Evolutionary conservation across 2,329 filamentous ascomycete species (phyloP).

Genomic region (Aspergillus transmontanensis): DNA sequence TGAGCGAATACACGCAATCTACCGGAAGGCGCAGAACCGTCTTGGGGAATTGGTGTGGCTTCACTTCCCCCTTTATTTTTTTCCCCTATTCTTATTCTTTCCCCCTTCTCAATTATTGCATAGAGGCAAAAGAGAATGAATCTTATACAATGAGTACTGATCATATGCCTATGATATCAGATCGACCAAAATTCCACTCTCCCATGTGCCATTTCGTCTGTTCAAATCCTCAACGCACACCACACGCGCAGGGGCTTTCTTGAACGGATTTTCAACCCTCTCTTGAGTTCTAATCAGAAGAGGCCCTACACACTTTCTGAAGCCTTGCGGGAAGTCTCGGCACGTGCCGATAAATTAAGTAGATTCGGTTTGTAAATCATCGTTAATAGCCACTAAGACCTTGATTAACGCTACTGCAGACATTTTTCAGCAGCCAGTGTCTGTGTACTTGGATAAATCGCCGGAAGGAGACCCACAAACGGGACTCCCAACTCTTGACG

Average conservation of each 20-base stretch:
- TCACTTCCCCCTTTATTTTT: neutral
- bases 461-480: conserved; percentile 69
- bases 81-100: conserved; percentile 6
- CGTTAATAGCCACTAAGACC: neutral
- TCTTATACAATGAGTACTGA: conserved; percentile 2
- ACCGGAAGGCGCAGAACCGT: conserved; percentile 64
- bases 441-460: conserved; percentile 79
- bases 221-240: conserved; percentile 78
- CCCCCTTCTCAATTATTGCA: conserved; percentile 1
- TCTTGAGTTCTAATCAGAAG: conserved; percentile 70
- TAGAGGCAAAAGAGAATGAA: neutral
- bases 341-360: conserved; percentile 72
- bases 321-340: conserved; percentile 71
- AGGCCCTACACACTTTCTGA: conserved; percentile 76
- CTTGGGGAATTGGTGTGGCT: conserved; percentile 64
- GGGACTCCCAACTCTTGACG: conserved; percentile 69
- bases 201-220: conserved; percentile 82
- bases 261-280: conserved; percentile 74
- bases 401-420: conserved; percentile 53
- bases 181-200: conserved; percentile 81
- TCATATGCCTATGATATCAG: conserved; percentile 45
- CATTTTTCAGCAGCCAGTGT: conserved; percentile 82
- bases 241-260: conserved; percentile 86
- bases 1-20: conserved; percentile 59
- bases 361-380: conserved; percentile 67